Conservation (phyloP, 2,329 filamentous ascomycete species). For the Kalmusia sp. region DNA sequence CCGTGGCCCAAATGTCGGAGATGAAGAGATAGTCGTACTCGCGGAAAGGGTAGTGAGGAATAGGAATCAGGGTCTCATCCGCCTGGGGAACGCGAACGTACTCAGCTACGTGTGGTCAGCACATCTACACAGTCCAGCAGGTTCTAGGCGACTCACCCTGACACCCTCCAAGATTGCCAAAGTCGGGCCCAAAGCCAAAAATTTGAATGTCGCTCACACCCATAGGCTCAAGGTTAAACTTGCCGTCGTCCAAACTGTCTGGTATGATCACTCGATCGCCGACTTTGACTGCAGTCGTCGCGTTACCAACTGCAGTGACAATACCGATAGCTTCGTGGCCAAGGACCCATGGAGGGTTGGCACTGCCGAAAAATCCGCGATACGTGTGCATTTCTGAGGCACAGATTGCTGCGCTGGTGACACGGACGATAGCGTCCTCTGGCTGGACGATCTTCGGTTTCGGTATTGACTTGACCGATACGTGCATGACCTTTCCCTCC, state of each 20-base stretch:
- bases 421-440: conserved; percentile 47
- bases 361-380: conserved; percentile 72
- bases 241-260: conserved; percentile 12
- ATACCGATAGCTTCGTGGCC: conserved; percentile 89
- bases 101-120: conserved; percentile 14
- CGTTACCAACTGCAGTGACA: conserved; percentile 77
- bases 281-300: conserved; percentile 74
- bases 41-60: conserved; percentile 12
- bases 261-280: conserved; percentile 65
- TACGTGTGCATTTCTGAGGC: conserved; percentile 30
- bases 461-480: too few species aligned
- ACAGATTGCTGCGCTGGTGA: conserved; percentile 49
- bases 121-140: neutral
- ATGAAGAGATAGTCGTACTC: conserved; percentile 35
- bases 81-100: conserved; percentile 23
- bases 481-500: too few species aligned
- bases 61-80: conserved; percentile 15
- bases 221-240: conserved; percentile 4
- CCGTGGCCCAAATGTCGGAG: conserved; percentile 38
- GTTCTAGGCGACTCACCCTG: conserved; percentile 11
- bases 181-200: conserved; percentile 15
- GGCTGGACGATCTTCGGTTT: conserved; percentile 41
- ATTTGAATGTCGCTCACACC: too few species aligned
- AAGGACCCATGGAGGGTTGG: conserved; percentile 80
- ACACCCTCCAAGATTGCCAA: conserved; percentile 12